Conservation (phyloP, 768 basidiomycete species). For the Naganishia antarctica region DNA sequence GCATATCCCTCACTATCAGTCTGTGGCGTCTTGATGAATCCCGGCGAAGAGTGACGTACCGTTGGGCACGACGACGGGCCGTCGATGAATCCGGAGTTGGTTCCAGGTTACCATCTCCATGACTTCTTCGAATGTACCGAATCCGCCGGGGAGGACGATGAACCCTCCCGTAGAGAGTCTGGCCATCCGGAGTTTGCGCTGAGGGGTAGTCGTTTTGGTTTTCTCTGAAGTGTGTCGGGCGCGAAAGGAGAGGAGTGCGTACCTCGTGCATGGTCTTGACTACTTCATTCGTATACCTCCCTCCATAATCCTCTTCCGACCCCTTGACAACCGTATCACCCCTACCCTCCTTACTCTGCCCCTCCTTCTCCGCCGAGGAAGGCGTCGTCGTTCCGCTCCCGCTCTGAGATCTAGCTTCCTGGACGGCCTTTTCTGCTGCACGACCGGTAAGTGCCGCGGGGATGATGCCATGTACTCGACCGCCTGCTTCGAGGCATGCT, state of each 20-base stretch:
- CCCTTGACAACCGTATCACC: constrained; percentile 35
- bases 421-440: constrained; percentile 29
- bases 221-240: too few species aligned
- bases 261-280: constrained; percentile 49
- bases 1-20: background rate
- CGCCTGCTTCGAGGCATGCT: constrained; percentile 60
- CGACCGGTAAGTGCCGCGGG: constrained; percentile 63
- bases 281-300: constrained; percentile 36
- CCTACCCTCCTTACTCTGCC: constrained; percentile 53
- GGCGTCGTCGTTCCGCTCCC: background rate
- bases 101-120: constrained; percentile 93
- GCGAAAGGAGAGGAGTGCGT: constrained; percentile 18
- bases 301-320: constrained; percentile 33
- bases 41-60: constrained; percentile 31
- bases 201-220: constrained; percentile 60
- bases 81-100: constrained; percentile 57
- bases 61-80: constrained; percentile 77
- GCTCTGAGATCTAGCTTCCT: constrained; percentile 27
- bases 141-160: constrained; percentile 85
- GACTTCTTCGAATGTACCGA: constrained; percentile 92
- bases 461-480: constrained; percentile 69
- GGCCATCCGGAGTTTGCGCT: constrained; percentile 89
- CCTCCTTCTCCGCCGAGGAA: constrained; percentile 61
- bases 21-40: background rate
- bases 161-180: constrained; percentile 67